Conservation (phyloP, 2,329 filamentous ascomycete genomes). For the Magnaporthales sp. region DNA sequence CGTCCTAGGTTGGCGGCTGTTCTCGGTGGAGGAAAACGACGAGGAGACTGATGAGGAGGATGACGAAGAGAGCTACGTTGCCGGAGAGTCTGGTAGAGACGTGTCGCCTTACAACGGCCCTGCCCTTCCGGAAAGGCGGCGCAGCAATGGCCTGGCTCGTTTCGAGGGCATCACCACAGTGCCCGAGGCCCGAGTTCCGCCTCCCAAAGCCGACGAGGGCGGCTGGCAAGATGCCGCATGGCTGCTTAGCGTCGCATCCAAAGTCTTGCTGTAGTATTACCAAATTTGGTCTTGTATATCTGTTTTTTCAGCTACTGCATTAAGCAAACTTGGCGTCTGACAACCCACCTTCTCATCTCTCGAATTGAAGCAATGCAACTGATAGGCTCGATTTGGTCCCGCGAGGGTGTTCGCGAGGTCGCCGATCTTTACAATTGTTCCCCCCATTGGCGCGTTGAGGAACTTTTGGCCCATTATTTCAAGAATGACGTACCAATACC, state of each 20-base stretch:
- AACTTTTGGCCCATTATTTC: background rate
- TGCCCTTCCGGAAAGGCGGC: constrained; percentile 14
- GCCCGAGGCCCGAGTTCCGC: constrained; percentile 37
- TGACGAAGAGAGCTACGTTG: constrained; percentile 26
- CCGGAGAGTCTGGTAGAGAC: constrained; percentile 19
- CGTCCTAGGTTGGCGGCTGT: constrained; percentile 51
- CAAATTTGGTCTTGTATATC: background rate
- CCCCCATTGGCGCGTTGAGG: background rate
- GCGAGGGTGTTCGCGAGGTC: background rate
- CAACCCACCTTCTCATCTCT: background rate
- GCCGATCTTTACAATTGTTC: background rate
- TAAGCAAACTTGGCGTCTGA: background rate
- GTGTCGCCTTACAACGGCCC: background rate
- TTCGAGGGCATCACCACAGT: constrained; percentile 30
- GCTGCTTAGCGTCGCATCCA: constrained; percentile 56
- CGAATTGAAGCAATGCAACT: background rate
- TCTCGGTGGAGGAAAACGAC: constrained; percentile 53
- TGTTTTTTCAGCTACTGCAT: background rate
- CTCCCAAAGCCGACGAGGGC: constrained; percentile 44
- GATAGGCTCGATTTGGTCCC: background rate
- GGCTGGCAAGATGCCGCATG: constrained; percentile 61
- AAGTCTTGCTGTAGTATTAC: constrained; percentile 41
- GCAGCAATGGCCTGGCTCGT: constrained; percentile 23
- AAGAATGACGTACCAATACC: background rate
- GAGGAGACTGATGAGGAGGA: constrained; percentile 35